Base-by-base conservation (phyloP, 345 rosid genomes). In the Lagerstroemia speciosa region DNA sequence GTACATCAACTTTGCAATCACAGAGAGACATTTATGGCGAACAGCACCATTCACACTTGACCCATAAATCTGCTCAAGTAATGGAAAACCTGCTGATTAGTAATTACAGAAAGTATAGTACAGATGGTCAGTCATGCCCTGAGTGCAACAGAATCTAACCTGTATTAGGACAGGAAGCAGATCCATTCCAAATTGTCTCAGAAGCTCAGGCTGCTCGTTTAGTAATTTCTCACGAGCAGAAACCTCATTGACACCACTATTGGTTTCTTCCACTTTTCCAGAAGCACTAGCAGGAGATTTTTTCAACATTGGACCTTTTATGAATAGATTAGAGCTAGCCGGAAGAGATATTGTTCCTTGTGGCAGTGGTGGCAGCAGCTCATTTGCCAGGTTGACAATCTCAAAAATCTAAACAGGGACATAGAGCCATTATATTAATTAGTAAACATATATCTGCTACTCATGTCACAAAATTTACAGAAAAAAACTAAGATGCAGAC, bases 311-410 rank as follows among this genome's bases (percentile, higher is more conserved):
- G 98, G 79, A 69, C 98, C 97, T 81, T 86, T 90, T 70, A 85
- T 82, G 69, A 90, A 80, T 53, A 84, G 57, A 79, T 81, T 88
- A 43, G 92, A 72, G 77, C 88, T 85, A 65, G 83, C 72, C 77
- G 99, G 99, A 69, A 95, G 91, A 68, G 98, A 74, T 50, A 95
- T 89, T 38, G 90, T 82, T 73, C 99, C 99, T 77, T 88, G 89
- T 32, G 98, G 99, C 74, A 95, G 75, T 11, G 90, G 96, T 48
- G 99, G 99, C 43, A 95, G 98, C 78, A 95, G 98, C 84, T 95
- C 99, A 78, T 95, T 95, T 72, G 97, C 97, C 43, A 95, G 83
- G 81, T 89, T 92, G 81, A 95, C 99, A 78, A 95, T 92, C 91
- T 95, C 99, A 83, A 90, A 95, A 68, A 95, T 89, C 99, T 95